Conservation (phyloP, 495 filamentous ascomycete genomes). For the Annulohypoxylon moriforme region DNA sequence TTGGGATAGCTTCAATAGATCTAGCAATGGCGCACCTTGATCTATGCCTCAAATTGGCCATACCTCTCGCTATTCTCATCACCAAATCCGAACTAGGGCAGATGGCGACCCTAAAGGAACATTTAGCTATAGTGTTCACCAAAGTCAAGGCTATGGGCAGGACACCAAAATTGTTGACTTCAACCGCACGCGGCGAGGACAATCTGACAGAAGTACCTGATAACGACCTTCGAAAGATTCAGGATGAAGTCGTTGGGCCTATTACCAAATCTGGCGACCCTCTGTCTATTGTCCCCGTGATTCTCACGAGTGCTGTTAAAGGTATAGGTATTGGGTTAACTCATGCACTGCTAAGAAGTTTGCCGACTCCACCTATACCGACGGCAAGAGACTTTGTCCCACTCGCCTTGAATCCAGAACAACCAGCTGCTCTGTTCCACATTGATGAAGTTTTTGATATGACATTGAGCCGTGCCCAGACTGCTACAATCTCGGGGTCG, state of each 20-base stretch:
- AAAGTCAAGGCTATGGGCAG: slow-evolving; percentile 78
- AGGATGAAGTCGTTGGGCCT: slow-evolving; percentile 57
- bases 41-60: slow-evolving; percentile 80
- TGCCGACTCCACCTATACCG: slow-evolving; percentile 75
- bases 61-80: slow-evolving; percentile 82
- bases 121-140: slow-evolving; percentile 78
- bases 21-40: slow-evolving; percentile 84
- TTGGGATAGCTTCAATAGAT: slow-evolving; percentile 63
- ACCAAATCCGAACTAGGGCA: slow-evolving; percentile 93
- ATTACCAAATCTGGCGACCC: slow-evolving; percentile 60
- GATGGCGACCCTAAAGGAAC: slow-evolving; percentile 71
- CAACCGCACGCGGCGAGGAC: slow-evolving; percentile 50
- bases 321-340: slow-evolving; percentile 83
- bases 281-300: slow-evolving; percentile 76
- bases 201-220: slow-evolving; percentile 52
- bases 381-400: slow-evolving; percentile 58
- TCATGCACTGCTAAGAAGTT: slow-evolving; percentile 80
- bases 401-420: slow-evolving; percentile 58
- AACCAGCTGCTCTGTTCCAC: slow-evolving; percentile 75
- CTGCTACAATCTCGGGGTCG: slow-evolving; percentile 61
- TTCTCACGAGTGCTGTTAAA: slow-evolving; percentile 87
- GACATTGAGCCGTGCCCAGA: slow-evolving; percentile 59
- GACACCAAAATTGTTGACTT: slow-evolving; percentile 74
- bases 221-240: slow-evolving; percentile 63
- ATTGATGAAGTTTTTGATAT: slow-evolving; percentile 81